These are phyloP conservation scores for Erythrobasidium hasegawianum DNA, from an alignment of 1,284 basidiomycete genomes.

Conservation along the genomic window DNA sequence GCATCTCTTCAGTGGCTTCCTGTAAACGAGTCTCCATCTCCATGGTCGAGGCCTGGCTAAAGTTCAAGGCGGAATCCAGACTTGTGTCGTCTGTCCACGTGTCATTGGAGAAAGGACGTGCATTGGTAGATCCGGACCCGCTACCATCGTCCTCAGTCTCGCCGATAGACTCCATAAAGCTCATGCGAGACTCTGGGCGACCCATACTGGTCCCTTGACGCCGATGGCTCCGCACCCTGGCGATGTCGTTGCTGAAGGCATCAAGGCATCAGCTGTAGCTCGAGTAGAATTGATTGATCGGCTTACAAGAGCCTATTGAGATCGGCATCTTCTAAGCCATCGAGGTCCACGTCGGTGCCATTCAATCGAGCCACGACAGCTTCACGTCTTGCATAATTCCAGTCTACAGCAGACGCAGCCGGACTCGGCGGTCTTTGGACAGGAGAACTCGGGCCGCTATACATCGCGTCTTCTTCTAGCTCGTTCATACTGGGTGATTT, in stretches of 20 bases:
- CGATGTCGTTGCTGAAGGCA: slow-evolving; percentile 66
- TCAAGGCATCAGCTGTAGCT: neutral
- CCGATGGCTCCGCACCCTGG: slow-evolving; percentile 71
- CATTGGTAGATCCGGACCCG: slow-evolving; percentile 15
- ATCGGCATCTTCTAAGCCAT: slow-evolving; percentile 86
- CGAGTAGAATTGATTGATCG: neutral
- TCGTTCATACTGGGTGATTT: slow-evolving; percentile 44
- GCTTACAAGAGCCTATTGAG: slow-evolving; percentile 66
- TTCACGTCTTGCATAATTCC: slow-evolving; percentile 88
- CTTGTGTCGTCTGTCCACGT: slow-evolving; percentile 78
- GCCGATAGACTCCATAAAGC: slow-evolving; percentile 51
- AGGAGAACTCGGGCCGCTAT: slow-evolving; percentile 50
- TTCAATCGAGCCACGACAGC: slow-evolving; percentile 72
- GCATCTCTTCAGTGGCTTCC: slow-evolving; percentile 36
- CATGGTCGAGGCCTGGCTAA: slow-evolving; percentile 26
- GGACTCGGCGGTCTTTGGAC: slow-evolving; percentile 67
- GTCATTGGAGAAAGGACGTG: slow-evolving; percentile 64
- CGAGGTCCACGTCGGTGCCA: slow-evolving; percentile 77
- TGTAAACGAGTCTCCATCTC: slow-evolving; percentile 30
- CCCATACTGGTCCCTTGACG: slow-evolving; percentile 43
- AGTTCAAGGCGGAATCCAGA: slow-evolving; percentile 59
- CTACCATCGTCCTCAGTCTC: slow-evolving; percentile 43
- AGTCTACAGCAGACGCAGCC: slow-evolving; percentile 70
- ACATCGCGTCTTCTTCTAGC: slow-evolving; percentile 35
- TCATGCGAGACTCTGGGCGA: slow-evolving; percentile 70